Conservation (phyloP, 257 asterid genomes). For the Penstemon davidsonii region DNA sequence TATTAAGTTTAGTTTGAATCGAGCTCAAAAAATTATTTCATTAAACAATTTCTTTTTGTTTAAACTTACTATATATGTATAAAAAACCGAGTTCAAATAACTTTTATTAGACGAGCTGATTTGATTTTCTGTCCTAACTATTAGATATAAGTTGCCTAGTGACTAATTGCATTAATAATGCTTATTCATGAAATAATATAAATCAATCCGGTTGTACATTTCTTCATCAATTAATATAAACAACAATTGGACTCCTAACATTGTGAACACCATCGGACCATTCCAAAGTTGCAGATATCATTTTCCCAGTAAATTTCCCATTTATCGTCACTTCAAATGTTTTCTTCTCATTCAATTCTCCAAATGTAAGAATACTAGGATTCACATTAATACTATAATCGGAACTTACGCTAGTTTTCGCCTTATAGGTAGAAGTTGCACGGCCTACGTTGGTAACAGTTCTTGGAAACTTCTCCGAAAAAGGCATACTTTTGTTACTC, state of each 20-base stretch:
- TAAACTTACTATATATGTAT: no score
- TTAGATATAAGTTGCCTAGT: no score
- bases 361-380: slow-evolving; percentile 13
- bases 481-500: neutral
- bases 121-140: no score
- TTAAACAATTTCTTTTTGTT: no score
- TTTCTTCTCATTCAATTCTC: slow-evolving; percentile 15
- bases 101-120: no score
- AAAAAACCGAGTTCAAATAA: no score
- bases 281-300: neutral
- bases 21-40: no score
- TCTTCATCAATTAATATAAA: neutral
- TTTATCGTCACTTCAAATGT: slow-evolving; percentile 4
- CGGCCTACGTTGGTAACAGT: slow-evolving; percentile 10
- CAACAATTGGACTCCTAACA: slow-evolving; percentile 22
- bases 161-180: no score
- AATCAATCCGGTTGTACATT: no score
- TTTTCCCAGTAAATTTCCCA: neutral
- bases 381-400: slow-evolving; percentile 3
- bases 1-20: no score
- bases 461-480: slow-evolving; percentile 15
- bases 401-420: neutral
- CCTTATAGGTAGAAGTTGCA: slow-evolving; percentile 14
- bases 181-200: no score
- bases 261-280: slow-evolving; percentile 22